A percentile compares a stretch with the other conserved stretches of the same genome.
These are phyloP conservation scores for Lotus japonicus DNA, from an alignment of 306 rosid species.

Conservation along the genomic window DNA sequence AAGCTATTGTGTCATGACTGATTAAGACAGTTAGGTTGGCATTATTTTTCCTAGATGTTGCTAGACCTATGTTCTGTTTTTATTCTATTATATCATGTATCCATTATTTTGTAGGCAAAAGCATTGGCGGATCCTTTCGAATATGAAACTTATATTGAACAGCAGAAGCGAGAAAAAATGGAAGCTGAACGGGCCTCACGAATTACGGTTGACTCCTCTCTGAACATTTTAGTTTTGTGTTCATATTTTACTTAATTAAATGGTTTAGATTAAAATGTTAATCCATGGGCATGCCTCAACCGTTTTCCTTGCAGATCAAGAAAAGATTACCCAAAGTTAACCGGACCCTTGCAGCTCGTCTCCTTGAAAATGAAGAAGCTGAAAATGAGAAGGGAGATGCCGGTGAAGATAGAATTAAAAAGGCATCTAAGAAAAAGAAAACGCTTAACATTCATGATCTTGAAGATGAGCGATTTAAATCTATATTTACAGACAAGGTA, in stretches of 20 bases:
- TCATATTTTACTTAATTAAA: background rate
- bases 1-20: slow-evolving; percentile 3
- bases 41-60: slow-evolving; percentile 10
- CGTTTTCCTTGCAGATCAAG: slow-evolving; percentile 49
- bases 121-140: slow-evolving; percentile 60
- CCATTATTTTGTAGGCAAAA: slow-evolving; percentile 64
- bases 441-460: slow-evolving; percentile 44
- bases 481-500: slow-evolving; percentile 62
- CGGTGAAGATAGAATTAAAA: slow-evolving; percentile 45
- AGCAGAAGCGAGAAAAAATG: slow-evolving; percentile 54
- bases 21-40: background rate
- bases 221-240: background rate
- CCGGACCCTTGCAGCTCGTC: slow-evolving; percentile 56
- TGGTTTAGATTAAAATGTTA: slow-evolving; percentile 9
- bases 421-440: slow-evolving; percentile 73
- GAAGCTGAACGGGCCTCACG: slow-evolving; percentile 76
- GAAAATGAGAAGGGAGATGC: slow-evolving; percentile 46
- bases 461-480: slow-evolving; percentile 65
- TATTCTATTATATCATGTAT: slow-evolving; percentile 6
- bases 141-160: slow-evolving; percentile 51
- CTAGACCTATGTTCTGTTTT: background rate
- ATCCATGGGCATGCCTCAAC: slow-evolving; percentile 21
- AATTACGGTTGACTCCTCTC: slow-evolving; percentile 50
- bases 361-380: slow-evolving; percentile 53
- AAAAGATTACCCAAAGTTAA: slow-evolving; percentile 80